Evolutionary conservation across 129 eudicot genomes (phyloP).

Genomic region (Artemisia tridentata): DNA sequence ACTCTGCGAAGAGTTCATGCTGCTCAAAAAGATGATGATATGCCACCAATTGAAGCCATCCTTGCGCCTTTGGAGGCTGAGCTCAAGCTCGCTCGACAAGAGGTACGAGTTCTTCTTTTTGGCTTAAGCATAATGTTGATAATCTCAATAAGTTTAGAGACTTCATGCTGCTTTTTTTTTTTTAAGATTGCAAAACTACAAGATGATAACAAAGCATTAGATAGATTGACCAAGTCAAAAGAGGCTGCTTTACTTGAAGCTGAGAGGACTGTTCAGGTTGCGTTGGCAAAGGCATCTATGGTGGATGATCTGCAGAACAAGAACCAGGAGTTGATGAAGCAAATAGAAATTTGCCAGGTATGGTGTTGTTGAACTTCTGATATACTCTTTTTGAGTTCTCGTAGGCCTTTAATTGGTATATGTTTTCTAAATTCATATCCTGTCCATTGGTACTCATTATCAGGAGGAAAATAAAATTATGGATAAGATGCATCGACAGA

Average conservation of each 20-base stretch:
- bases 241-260: slow-evolving; percentile 94
- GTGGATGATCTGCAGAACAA: slow-evolving; percentile 92
- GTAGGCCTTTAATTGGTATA: neutral
- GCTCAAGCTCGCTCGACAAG: slow-evolving; percentile 83
- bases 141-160: neutral
- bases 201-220: slow-evolving; percentile 90
- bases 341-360: slow-evolving; percentile 94
- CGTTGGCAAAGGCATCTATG: slow-evolving; percentile 89
- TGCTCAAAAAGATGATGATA: slow-evolving; percentile 91
- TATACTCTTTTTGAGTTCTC: neutral
- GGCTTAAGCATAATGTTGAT: neutral
- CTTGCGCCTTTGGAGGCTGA: slow-evolving; percentile 95
- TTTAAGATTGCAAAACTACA: slow-evolving; percentile 80
- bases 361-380: neutral
- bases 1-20: slow-evolving; percentile 91
- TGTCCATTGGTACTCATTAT: slow-evolving; percentile 6
- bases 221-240: slow-evolving; percentile 88
- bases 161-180: slow-evolving; percentile 18
- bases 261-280: slow-evolving; percentile 88
- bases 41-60: slow-evolving; percentile 97
- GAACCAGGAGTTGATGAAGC: slow-evolving; percentile 91
- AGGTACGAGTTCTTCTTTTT: slow-evolving; percentile 43
- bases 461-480: slow-evolving; percentile 92
- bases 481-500: slow-evolving; percentile 90
- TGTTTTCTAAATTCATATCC: neutral